Percentiles rank a stretch among this genome's conserved stretches.
Evolutionary conservation across 306 rosid genomes (phyloP).

Genomic region (Calophaca sinica): DNA sequence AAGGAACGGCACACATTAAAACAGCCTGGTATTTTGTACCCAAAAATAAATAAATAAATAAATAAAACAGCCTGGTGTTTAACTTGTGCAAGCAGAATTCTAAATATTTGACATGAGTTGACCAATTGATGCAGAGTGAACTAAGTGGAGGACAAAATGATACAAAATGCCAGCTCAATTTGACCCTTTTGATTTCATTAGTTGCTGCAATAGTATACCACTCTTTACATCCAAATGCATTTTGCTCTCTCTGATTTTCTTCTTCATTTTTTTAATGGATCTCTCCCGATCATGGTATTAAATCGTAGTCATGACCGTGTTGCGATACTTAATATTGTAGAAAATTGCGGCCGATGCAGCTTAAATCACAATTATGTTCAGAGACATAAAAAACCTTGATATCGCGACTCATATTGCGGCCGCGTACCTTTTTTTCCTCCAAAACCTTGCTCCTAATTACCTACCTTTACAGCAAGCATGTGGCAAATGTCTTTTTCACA

Average conservation of each 20-base stretch:
- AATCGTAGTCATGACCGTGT: no score
- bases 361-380: no score
- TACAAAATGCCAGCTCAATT: slow-evolving; percentile 48
- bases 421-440: no score
- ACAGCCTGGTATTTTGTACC: slow-evolving; percentile 23
- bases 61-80: slow-evolving; percentile 10
- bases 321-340: no score
- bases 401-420: no score
- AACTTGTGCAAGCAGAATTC: slow-evolving; percentile 35
- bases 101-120: slow-evolving; percentile 37
- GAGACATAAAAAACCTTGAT: no score
- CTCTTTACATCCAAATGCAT: slow-evolving; percentile 28
- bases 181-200: slow-evolving; percentile 40
- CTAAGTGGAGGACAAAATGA: slow-evolving; percentile 57
- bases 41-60: no score
- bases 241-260: slow-evolving; percentile 3
- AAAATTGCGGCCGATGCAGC: no score
- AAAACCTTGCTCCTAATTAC: neutral
- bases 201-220: slow-evolving; percentile 15
- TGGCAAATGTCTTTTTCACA: slow-evolving; percentile 27
- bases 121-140: slow-evolving; percentile 46
- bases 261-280: neutral
- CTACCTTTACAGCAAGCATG: neutral
- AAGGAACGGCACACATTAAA: slow-evolving; percentile 16
- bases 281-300: neutral